Percentiles rank a stretch among this genome's conserved stretches.
These are phyloP conservation scores for Mycena maculata DNA, from an alignment of 768 basidiomycete species.

Conservation along the genomic window DNA sequence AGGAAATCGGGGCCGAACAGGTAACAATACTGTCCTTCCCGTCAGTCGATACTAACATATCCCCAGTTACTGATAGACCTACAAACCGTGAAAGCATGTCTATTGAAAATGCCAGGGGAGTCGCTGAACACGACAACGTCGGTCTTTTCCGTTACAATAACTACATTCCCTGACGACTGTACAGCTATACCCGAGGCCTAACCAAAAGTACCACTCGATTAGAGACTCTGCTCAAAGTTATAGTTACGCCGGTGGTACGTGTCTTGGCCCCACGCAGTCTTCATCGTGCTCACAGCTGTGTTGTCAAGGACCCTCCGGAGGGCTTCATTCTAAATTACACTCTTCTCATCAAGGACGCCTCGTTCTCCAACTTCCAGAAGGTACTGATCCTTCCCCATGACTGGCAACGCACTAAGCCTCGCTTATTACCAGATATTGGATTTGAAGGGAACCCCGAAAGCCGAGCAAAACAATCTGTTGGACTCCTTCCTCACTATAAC, in stretches of 20 bases:
- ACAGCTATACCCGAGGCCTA: constrained; percentile 85
- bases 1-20: constrained; percentile 96
- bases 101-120: constrained; percentile 88
- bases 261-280: background rate
- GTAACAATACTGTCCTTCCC: constrained; percentile 47
- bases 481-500: constrained; percentile 94
- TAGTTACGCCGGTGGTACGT: constrained; percentile 90
- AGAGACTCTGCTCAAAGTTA: constrained; percentile 94
- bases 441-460: constrained; percentile 90
- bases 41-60: background rate
- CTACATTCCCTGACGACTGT: constrained; percentile 24
- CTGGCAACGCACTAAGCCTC: background rate
- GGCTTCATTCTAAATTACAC: constrained; percentile 97
- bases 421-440: constrained; percentile 78
- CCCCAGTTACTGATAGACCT: constrained; percentile 88
- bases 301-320: constrained; percentile 85
- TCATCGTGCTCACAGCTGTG: background rate
- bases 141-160: constrained; percentile 23
- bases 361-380: constrained; percentile 99
- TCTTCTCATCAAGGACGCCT: constrained; percentile 91
- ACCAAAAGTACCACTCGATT: constrained; percentile 83
- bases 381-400: constrained; percentile 47
- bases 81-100: constrained; percentile 84
- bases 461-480: constrained; percentile 88
- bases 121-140: constrained; percentile 66